phyloP scores from a whole-genome alignment of 306 rosid species.

The Fragaria iinumae region DNA sequence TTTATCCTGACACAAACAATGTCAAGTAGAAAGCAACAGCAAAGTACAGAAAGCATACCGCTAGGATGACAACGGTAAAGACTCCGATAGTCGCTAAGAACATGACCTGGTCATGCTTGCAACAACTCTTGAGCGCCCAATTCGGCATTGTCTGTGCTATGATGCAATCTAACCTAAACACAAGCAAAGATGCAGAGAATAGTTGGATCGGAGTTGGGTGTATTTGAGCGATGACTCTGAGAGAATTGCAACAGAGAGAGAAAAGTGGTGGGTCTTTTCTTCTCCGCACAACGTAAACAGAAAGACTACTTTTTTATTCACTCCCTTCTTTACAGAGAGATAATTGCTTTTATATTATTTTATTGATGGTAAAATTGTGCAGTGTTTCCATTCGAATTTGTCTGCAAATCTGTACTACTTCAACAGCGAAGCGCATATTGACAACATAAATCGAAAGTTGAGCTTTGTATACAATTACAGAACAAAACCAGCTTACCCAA shows the following conservation, averaged over 20 bases:
- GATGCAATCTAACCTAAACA: neutral
- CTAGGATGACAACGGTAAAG: slow-evolving; percentile 67
- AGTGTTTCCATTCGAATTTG: too few species aligned
- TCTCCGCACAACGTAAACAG: neutral
- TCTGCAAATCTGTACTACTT: too few species aligned
- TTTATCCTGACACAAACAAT: slow-evolving; percentile 14
- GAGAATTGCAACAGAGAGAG: neutral
- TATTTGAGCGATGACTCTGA: neutral
- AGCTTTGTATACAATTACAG: too few species aligned
- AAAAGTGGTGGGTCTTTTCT: neutral
- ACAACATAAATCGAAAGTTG: too few species aligned
- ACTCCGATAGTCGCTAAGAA: slow-evolving; percentile 62
- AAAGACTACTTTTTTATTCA: neutral
- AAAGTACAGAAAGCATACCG: slow-evolving; percentile 36
- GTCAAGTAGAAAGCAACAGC: neutral
- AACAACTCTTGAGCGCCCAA: slow-evolving; percentile 86
- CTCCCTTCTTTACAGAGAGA: too few species aligned
- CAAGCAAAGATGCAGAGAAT: slow-evolving; percentile 16
- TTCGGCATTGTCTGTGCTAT: slow-evolving; percentile 48
- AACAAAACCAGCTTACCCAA: too few species aligned
- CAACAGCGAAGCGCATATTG: too few species aligned
- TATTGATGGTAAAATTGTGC: too few species aligned
- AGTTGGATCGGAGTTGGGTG: neutral
- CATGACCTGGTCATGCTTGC: slow-evolving; percentile 68
- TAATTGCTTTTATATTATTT: too few species aligned